phyloP scores from a whole-genome alignment of 139 green algal genomes.

The Prasinococcaceae sp. region DNA sequence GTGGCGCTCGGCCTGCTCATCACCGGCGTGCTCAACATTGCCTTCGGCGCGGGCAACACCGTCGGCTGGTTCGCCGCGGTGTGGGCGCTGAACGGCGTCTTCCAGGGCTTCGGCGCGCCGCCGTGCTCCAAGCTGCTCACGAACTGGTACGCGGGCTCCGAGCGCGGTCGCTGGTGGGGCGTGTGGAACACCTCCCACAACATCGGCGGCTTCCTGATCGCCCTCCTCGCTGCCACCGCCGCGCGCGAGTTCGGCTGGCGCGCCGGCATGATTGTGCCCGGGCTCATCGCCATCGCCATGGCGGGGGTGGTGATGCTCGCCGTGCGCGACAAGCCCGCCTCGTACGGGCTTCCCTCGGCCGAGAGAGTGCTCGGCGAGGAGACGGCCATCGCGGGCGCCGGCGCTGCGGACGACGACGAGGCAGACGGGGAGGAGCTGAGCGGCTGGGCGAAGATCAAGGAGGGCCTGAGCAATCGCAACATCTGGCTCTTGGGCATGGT shows the following conservation, averaged over 20 bases:
- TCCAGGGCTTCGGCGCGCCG: conserved; percentile 82
- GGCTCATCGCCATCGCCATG: conserved; percentile 62
- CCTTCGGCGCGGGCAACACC: conserved; percentile 66
- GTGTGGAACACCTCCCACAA: conserved; percentile 93
- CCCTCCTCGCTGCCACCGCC: conserved; percentile 62
- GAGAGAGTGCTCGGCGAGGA: conserved; percentile 24
- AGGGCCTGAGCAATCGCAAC: conserved; percentile 67
- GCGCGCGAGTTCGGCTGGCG: conserved; percentile 20
- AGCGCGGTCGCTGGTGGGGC: conserved; percentile 69
- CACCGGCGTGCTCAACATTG: conserved; percentile 69
- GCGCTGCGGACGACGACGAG: background rate
- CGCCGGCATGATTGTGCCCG: too few relatives aligned
- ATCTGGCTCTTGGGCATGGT: conserved; percentile 83
- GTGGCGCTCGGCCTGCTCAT: conserved; percentile 70
- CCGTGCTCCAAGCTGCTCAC: conserved; percentile 87
- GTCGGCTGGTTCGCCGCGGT: conserved; percentile 55
- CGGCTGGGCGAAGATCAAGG: conserved; percentile 50
- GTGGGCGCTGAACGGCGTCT: conserved; percentile 37
- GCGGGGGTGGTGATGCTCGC: conserved; percentile 47
- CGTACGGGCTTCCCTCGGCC: conserved; percentile 52
- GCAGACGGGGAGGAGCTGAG: conserved; percentile 14
- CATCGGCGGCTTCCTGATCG: conserved; percentile 77
- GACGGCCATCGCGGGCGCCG: too few relatives aligned
- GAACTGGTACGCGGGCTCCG: conserved; percentile 74
- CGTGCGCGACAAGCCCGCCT: conserved; percentile 61